Evolutionary conservation across 1,139 yeast genomes (phyloP).

Genomic region (Dujonia santamariae): DNA sequence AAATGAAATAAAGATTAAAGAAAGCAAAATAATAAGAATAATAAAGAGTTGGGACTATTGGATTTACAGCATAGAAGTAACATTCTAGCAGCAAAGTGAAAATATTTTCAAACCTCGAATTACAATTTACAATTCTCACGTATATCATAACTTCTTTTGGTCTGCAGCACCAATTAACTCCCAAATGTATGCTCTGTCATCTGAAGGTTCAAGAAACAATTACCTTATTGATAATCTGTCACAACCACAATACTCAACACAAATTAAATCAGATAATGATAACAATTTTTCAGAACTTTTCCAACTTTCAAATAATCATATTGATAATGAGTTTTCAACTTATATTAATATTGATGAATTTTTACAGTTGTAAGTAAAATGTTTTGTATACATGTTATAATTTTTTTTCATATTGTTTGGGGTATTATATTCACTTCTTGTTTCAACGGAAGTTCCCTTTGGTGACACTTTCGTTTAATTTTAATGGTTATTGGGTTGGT

Average conservation of each 20-base stretch:
- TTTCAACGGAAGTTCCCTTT: no score
- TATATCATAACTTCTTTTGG: constrained; percentile 18
- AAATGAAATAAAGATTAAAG: no score
- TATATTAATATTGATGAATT: constrained; percentile 26
- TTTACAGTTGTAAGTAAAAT: constrained; percentile 19
- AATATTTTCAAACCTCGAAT: no score
- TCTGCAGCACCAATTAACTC: constrained; percentile 45
- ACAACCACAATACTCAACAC: constrained; percentile 1
- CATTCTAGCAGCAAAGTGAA: no score
- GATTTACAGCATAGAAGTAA: constrained; percentile 41
- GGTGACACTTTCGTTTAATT: constrained; percentile 1
- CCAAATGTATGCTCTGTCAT: constrained; percentile 19
- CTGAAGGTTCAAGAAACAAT: constrained; percentile 7
- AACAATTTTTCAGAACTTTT: neutral
- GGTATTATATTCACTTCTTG: constrained; percentile 7
- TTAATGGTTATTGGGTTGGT: neutral
- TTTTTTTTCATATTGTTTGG: constrained; percentile 12
- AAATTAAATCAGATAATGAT: neutral
- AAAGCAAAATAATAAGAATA: constrained; percentile 1
- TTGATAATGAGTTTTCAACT: constrained; percentile 14
- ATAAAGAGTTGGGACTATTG: neutral
- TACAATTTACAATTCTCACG: constrained; percentile 11
- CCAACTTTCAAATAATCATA: constrained; percentile 8
- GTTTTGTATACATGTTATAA: constrained; percentile 7
- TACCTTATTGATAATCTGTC: constrained; percentile 5